phyloP scores from a whole-genome alignment of 208 protist genomes.

The Trypanosoma rangeli region DNA sequence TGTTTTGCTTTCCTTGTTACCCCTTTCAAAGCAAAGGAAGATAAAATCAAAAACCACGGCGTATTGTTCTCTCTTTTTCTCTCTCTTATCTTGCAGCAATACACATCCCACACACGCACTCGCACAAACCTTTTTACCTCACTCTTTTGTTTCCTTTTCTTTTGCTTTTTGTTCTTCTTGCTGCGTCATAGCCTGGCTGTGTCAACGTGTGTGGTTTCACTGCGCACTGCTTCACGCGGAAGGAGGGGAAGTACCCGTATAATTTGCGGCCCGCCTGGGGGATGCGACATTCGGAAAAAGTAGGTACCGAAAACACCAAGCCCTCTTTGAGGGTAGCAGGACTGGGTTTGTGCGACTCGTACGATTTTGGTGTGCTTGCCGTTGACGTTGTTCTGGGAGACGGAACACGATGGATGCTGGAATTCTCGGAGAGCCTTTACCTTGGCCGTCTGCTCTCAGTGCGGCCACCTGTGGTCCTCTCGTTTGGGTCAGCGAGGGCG shows the following conservation, averaged over 20 bases:
- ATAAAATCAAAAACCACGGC: too few species aligned
- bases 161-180: slow-evolving; percentile 11
- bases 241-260: neutral
- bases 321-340: neutral
- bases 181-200: neutral
- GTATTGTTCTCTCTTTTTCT: too few species aligned
- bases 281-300: neutral
- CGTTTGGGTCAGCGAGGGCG: slow-evolving; percentile 20
- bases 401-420: slow-evolving; percentile 17
- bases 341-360: neutral
- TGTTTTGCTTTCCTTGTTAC: neutral
- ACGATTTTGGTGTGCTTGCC: slow-evolving; percentile 28
- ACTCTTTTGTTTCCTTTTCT: slow-evolving; percentile 6
- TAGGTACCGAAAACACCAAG: neutral
- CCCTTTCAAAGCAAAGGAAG: neutral
- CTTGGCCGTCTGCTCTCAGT: slow-evolving; percentile 16
- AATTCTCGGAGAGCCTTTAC: slow-evolving; percentile 28
- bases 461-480: slow-evolving; percentile 6
- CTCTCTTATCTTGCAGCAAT: too few species aligned
- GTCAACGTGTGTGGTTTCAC: neutral
- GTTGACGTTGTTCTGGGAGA: slow-evolving; percentile 32
- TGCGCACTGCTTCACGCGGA: neutral
- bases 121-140: neutral
- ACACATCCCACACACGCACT: neutral
- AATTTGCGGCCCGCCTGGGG: neutral